These are phyloP conservation scores for Clarireedia sp. DNA, from an alignment of 2,329 filamentous ascomycete genomes.

Conservation along the genomic window DNA sequence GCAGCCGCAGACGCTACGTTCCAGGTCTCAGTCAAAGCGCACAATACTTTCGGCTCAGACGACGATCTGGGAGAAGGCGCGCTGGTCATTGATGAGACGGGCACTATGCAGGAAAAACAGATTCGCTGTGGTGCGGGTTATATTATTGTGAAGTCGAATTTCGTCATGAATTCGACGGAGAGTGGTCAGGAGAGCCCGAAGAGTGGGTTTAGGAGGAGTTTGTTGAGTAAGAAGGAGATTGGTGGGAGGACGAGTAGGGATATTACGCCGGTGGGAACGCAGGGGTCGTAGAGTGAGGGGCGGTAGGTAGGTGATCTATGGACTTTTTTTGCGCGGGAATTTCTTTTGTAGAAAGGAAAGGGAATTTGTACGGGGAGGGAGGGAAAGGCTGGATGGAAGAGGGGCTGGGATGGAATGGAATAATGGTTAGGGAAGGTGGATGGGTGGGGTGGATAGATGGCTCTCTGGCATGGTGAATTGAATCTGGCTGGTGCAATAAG, in stretches of 20 bases:
- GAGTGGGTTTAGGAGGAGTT: conserved; percentile 40
- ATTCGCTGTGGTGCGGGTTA: conserved; percentile 65
- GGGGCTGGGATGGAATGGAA: too few relatives aligned
- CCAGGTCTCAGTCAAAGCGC: conserved; percentile 76
- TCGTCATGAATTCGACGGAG: conserved; percentile 44
- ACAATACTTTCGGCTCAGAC: conserved; percentile 76
- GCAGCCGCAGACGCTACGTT: conserved; percentile 81
- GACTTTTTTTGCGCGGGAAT: too few relatives aligned
- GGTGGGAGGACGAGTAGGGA: conserved; percentile 34
- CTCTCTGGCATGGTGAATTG: too few relatives aligned
- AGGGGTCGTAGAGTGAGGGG: background rate
- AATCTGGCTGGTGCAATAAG: too few relatives aligned
- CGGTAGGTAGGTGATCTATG: too few relatives aligned
- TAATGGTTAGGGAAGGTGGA: too few relatives aligned
- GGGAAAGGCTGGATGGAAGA: too few relatives aligned
- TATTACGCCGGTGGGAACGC: conserved; percentile 28
- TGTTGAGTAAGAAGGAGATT: conserved; percentile 42
- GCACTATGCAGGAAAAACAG: conserved; percentile 60
- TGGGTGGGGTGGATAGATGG: too few relatives aligned
- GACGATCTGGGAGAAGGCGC: conserved; percentile 74
- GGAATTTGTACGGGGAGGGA: too few relatives aligned
- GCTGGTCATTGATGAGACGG: conserved; percentile 87
- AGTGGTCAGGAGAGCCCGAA: conserved; percentile 35
- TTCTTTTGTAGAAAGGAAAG: too few relatives aligned
- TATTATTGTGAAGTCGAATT: conserved; percentile 68